phyloP scores from a whole-genome alignment of 345 rosid species.

The Dipteronia sinensis region DNA sequence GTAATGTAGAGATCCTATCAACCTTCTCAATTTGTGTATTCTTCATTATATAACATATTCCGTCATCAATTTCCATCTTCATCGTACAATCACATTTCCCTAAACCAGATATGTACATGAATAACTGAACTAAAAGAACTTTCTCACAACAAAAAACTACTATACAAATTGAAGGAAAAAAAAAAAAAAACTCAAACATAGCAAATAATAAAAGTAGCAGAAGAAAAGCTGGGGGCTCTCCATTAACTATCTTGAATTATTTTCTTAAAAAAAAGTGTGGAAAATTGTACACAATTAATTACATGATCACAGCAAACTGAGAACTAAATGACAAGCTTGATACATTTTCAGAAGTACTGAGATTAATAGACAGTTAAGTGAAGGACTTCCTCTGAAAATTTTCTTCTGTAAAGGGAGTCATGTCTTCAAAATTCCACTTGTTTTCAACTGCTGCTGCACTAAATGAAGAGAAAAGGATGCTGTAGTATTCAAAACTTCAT shows the following conservation, averaged over 20 bases:
- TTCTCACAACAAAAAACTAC: too few relatives aligned
- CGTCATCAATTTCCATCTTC: too few relatives aligned
- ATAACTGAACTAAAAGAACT: too few relatives aligned
- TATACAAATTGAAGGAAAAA: too few relatives aligned
- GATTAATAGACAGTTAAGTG: background rate
- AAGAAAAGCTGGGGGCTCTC: too few relatives aligned
- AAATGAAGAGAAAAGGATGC: slow-evolving; percentile 9
- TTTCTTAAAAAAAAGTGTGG: background rate
- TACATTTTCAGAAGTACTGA: background rate
- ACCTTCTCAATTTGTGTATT: too few relatives aligned
- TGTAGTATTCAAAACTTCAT: slow-evolving; percentile 51
- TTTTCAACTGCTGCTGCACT: background rate
- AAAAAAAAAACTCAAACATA: too few relatives aligned
- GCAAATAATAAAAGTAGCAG: too few relatives aligned
- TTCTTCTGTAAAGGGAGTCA: background rate
- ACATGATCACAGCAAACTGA: background rate
- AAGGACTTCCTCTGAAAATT: background rate
- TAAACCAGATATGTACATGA: too few relatives aligned
- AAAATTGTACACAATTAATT: background rate
- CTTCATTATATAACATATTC: too few relatives aligned
- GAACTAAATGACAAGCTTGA: background rate
- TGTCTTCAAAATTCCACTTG: background rate
- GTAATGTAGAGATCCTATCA: too few relatives aligned
- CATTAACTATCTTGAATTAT: background rate
- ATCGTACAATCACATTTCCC: too few relatives aligned